Percentiles rank a stretch among this genome's conserved stretches.
Conservation (phyloP, 108 stramenopile genomes). For the Nitzschia sp. region DNA sequence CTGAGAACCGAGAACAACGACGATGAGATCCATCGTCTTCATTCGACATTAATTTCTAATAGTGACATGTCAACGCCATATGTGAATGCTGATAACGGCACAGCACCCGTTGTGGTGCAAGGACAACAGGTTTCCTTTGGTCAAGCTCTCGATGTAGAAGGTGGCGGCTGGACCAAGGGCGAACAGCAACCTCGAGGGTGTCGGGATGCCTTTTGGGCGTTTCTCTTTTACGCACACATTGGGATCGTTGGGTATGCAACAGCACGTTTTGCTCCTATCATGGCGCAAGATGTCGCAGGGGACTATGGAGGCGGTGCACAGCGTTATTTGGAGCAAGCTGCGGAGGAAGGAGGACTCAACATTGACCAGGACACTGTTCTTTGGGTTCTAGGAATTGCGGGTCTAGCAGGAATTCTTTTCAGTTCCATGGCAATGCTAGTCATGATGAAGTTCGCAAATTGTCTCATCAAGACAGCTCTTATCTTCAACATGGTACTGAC, state of each 20-base stretch:
- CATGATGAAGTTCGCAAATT: constrained; percentile 42
- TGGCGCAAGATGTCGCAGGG: constrained; percentile 50
- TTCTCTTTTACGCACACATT: constrained; percentile 68
- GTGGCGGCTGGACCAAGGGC: constrained; percentile 28
- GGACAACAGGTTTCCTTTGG: constrained; percentile 1
- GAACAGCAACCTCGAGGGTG: constrained; percentile 53
- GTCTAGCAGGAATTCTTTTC: constrained; percentile 15
- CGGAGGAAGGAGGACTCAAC: constrained; percentile 2
- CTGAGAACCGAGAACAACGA: too few relatives aligned
- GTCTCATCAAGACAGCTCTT: constrained; percentile 64
- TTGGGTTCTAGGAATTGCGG: constrained; percentile 18
- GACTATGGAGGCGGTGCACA: constrained; percentile 19
- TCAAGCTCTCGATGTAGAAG: neutral
- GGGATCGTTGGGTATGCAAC: constrained; percentile 44
- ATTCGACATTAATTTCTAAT: too few relatives aligned
- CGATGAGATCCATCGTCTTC: too few relatives aligned
- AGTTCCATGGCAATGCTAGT: constrained; percentile 37
- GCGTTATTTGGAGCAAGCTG: constrained; percentile 27
- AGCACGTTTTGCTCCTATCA: constrained; percentile 43
- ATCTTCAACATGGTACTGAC: constrained; percentile 56
- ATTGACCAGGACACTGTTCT: constrained; percentile 4
- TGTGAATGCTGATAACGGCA: neutral
- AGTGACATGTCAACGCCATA: constrained; percentile 13
- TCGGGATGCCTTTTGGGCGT: constrained; percentile 61
- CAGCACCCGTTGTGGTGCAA: constrained; percentile 21